Evolutionary conservation across 306 rosid genomes (phyloP).

Genomic region (Pyrus betulifolia): DNA sequence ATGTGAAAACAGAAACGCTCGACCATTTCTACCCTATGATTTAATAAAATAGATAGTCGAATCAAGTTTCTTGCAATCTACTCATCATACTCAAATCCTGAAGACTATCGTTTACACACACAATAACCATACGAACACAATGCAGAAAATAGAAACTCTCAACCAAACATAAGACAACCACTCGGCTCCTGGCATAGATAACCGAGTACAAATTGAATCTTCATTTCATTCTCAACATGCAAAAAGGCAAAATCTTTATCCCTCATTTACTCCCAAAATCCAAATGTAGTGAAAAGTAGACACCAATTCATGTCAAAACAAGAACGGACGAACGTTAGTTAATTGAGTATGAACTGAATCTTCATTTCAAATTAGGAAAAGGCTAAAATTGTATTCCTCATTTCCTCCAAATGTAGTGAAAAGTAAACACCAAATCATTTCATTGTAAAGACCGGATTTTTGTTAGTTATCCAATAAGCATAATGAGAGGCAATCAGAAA

Average conservation of each 20-base stretch:
- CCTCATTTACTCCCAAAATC: too few species aligned
- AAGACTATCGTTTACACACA: not conserved
- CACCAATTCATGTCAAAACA: too few species aligned
- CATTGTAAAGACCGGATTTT: not conserved
- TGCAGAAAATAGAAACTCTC: not conserved
- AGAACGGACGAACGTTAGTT: too few species aligned
- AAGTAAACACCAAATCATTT: not conserved
- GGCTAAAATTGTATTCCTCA: not conserved
- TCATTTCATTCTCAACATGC: too few species aligned
- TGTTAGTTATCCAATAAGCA: too few species aligned
- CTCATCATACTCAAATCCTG: conserved; percentile 1
- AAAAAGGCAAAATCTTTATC: not conserved
- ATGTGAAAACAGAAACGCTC: conserved; percentile 55
- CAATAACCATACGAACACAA: not conserved
- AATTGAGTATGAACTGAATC: too few species aligned
- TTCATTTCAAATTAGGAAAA: too few species aligned
- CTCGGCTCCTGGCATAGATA: too few species aligned
- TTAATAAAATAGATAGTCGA: not conserved
- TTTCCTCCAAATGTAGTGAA: too few species aligned
- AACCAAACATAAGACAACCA: not conserved
- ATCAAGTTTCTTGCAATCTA: not conserved
- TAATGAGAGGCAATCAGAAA: not conserved
- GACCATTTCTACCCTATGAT: conserved; percentile 55
- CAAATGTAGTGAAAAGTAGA: too few species aligned
- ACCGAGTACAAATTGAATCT: not conserved